These are phyloP conservation scores for Epichloe sp. DNA, from an alignment of 2,329 filamentous ascomycete genomes.

Conservation along the genomic window DNA sequence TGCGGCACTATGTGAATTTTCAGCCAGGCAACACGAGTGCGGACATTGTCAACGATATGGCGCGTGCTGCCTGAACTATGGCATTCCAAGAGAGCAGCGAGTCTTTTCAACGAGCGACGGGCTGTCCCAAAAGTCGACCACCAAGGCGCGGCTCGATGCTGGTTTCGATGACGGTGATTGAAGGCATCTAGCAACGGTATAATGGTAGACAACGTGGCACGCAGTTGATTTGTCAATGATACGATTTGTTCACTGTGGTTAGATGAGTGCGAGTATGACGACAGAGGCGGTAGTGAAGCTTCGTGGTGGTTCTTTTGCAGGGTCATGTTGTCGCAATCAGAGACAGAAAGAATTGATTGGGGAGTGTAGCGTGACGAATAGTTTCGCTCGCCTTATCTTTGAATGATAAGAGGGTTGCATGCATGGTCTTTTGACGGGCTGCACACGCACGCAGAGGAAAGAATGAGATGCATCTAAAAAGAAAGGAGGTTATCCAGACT, in stretches of 20 bases:
- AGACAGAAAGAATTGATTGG: not conserved
- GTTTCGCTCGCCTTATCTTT: no score
- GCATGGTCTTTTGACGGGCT: no score
- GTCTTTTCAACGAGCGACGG: constrained; percentile 47
- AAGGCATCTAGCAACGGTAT: constrained; percentile 54
- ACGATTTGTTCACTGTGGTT: constrained; percentile 1
- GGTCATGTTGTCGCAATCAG: not conserved
- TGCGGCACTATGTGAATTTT: constrained; percentile 18
- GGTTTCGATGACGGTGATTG: constrained; percentile 78
- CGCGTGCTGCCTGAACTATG: not conserved
- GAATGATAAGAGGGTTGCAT: no score
- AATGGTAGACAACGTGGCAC: constrained; percentile 24
- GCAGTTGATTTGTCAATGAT: constrained; percentile 7
- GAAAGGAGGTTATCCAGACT: no score
- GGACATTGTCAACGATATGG: constrained; percentile 5
- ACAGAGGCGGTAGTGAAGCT: not conserved
- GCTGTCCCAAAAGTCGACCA: constrained; percentile 62
- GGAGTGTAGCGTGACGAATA: not conserved
- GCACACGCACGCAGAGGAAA: no score
- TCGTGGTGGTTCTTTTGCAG: not conserved
- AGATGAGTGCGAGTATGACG: not conserved
- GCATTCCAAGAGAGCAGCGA: constrained; percentile 24
- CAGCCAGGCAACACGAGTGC: constrained; percentile 17
- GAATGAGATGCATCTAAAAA: no score
- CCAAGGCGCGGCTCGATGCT: constrained; percentile 73